Conservation (phyloP, 2,329 filamentous ascomycete species). For the Talaromyces amestolkiae region DNA sequence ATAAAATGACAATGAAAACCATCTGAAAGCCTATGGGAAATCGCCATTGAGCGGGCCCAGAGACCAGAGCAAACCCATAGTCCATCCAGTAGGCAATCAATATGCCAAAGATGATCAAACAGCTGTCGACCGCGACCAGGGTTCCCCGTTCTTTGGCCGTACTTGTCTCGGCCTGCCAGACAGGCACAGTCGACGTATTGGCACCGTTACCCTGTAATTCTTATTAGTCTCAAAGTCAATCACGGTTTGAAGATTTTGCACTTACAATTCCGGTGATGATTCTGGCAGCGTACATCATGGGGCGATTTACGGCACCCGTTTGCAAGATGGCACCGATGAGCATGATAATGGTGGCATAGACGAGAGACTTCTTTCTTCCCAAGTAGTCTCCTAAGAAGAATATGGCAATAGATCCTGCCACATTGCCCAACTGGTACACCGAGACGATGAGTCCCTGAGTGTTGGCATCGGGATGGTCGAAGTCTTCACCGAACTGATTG, state of each 20-base stretch:
- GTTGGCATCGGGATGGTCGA: constrained; percentile 36
- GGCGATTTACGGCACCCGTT: no score
- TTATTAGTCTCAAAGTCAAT: no score
- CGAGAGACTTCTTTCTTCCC: constrained; percentile 45
- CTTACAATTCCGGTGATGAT: constrained; percentile 46
- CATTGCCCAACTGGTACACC: constrained; percentile 31
- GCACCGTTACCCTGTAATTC: constrained; percentile 21
- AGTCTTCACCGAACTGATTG: constrained; percentile 41
- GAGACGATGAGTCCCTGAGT: constrained; percentile 38
- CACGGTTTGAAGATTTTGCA: no score
- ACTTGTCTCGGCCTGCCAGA: constrained; percentile 14
- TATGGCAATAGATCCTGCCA: constrained; percentile 30
- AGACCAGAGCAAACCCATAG: constrained; percentile 8
- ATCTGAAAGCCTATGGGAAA: constrained; percentile 49
- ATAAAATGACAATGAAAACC: constrained; percentile 40
- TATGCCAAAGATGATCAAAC: constrained; percentile 20
- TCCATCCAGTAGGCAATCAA: constrained; percentile 24
- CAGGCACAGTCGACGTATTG: constrained; percentile 4
- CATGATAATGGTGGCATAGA: constrained; percentile 45
- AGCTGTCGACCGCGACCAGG: no score
- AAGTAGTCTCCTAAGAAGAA: constrained; percentile 42
- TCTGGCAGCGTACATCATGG: constrained; percentile 43
- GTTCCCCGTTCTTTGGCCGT: not conserved
- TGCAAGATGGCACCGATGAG: constrained; percentile 40
- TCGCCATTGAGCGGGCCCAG: constrained; percentile 30